phyloP scores from a whole-genome alignment of 163 green algal species.

The Chlamydomonas reinhardtii region DNA sequence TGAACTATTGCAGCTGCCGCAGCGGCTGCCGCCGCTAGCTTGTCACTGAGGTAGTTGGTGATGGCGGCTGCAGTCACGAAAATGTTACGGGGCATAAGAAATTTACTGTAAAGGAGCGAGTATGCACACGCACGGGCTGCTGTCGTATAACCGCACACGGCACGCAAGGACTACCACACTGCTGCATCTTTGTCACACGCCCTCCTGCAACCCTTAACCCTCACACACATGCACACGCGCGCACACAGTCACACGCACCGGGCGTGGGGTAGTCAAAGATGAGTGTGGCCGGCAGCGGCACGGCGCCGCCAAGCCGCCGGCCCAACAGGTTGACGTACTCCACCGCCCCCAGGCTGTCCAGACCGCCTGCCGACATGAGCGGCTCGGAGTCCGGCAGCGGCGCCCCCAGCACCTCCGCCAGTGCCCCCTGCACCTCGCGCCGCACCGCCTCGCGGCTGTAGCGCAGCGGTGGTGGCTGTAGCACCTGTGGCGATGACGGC shows the following conservation, averaged over 20 bases:
- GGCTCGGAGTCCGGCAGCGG: conserved; percentile 62
- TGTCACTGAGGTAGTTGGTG: conserved; percentile 52
- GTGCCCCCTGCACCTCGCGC: conserved; percentile 54
- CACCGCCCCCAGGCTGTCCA: conserved; percentile 91
- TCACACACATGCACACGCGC: too few species aligned
- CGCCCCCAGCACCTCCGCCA: conserved; percentile 68
- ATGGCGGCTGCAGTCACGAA: conserved; percentile 53
- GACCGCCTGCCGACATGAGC: conserved; percentile 74
- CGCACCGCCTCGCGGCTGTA: conserved; percentile 26
- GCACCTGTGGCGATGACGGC: background rate
- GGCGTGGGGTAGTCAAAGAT: conserved; percentile 73
- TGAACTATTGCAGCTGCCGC: background rate
- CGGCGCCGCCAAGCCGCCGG: conserved; percentile 57
- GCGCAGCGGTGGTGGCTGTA: background rate
- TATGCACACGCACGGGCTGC: too few species aligned
- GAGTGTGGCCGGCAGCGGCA: conserved; percentile 81
- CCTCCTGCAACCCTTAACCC: too few species aligned
- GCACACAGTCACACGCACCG: too few species aligned
- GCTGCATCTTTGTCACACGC: too few species aligned
- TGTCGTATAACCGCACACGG: too few species aligned
- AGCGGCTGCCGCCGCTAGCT: conserved; percentile 29
- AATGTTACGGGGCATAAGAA: too few species aligned
- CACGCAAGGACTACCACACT: too few species aligned
- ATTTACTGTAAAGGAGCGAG: too few species aligned
- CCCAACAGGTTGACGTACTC: conserved; percentile 88